These are phyloP conservation scores for Amaranthus palmeri DNA, from an alignment of 148 eudicot genomes.

Conservation along the genomic window DNA sequence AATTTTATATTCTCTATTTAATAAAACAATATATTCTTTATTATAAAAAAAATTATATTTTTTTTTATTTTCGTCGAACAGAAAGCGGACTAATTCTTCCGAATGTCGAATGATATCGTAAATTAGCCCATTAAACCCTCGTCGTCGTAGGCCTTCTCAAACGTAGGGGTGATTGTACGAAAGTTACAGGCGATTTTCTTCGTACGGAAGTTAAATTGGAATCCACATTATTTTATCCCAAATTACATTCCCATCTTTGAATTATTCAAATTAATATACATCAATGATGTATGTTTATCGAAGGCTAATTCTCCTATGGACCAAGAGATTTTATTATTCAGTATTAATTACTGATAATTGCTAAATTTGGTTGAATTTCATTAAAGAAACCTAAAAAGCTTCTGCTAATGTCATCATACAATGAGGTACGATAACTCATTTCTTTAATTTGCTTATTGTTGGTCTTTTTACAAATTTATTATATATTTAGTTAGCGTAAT, in stretches of 20 bases:
- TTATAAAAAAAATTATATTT: too few species aligned
- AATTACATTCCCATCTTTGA: background rate
- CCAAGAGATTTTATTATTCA: background rate
- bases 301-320: background rate
- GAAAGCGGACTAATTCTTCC: too few species aligned
- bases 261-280: background rate
- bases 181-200: background rate
- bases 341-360: background rate
- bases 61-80: too few species aligned
- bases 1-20: too few species aligned
- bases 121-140: too few species aligned
- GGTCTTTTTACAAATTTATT: too few species aligned
- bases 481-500: too few species aligned
- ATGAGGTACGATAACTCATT: background rate
- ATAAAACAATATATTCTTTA: too few species aligned
- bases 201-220: conserved; percentile 6
- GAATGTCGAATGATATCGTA: too few species aligned
- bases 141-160: too few species aligned
- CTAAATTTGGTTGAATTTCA: background rate
- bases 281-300: background rate
- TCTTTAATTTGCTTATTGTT: background rate
- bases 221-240: background rate
- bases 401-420: background rate
- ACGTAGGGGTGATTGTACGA: too few species aligned
- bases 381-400: background rate